These are phyloP conservation scores for Ogataea paraovalis DNA, from an alignment of 805 yeast species.

Conservation along the genomic window DNA sequence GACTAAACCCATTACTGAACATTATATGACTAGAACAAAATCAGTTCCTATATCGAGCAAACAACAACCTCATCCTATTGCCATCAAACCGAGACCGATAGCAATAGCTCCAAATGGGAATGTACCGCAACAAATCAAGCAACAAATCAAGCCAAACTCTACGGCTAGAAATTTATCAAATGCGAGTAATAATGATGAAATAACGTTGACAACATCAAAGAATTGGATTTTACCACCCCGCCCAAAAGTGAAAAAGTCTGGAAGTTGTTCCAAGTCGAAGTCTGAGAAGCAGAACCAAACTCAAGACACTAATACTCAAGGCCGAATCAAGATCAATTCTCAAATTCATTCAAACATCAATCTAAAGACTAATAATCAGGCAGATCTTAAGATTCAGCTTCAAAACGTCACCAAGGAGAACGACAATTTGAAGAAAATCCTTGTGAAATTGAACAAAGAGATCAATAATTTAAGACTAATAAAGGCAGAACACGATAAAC, in stretches of 20 bases:
- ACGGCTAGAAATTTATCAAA: constrained; percentile 1
- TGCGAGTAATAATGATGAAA: constrained; percentile 15
- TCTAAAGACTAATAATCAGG: constrained; percentile 27
- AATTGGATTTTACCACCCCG: constrained; percentile 57
- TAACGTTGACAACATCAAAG: constrained; percentile 33
- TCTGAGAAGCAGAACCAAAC: background rate
- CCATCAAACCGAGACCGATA: constrained; percentile 28
- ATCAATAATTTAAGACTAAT: constrained; percentile 30
- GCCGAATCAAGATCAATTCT: constrained; percentile 27
- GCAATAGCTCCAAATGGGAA: constrained; percentile 20
- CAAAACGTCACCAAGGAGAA: constrained; percentile 41
- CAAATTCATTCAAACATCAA: constrained; percentile 36
- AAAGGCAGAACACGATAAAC: constrained; percentile 16
- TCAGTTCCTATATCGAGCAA: constrained; percentile 9
- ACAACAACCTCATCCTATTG: constrained; percentile 26
- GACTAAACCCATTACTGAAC: background rate
- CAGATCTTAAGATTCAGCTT: constrained; percentile 35
- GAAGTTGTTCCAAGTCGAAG: constrained; percentile 1
- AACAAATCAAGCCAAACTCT: constrained; percentile 4
- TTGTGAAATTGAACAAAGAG: constrained; percentile 37
- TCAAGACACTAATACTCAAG: background rate
- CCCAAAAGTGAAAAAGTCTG: constrained; percentile 34
- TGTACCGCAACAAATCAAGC: constrained; percentile 5
- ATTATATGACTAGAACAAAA: constrained; percentile 9
- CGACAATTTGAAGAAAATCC: constrained; percentile 38